Evolutionary conservation across 257 asterid genomes (phyloP), one percentile per base, ranked within the genome.

Genomic region (Solanum tacnaense): DNA sequence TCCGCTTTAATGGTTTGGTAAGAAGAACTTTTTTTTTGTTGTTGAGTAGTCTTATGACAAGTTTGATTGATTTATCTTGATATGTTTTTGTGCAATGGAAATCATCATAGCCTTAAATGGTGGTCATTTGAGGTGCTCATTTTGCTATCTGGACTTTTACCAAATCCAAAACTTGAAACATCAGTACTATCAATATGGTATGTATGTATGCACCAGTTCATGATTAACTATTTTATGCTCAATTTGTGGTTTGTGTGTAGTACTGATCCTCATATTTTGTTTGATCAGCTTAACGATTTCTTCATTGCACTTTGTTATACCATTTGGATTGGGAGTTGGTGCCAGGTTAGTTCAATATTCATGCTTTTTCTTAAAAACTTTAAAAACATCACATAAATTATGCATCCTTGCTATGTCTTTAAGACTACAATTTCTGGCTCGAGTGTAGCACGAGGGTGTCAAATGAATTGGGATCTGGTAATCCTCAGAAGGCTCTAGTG

Each of bases 1-100:
- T 91, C 95, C 32, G 95, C 94, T 18, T 90, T 91, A 46, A 95
- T 95, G 98, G 88, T 93, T 39, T 95, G 98, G 95, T 95, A 92
- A 58, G 38, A 6, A 7, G 35, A 3, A 7, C 46, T n/a, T 31
- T 11, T 39, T n/a, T 76, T 76, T 35, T n/a, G n/a, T 25, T 23
- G 41, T 39, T n/a, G 18, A 34, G 44, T 76, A 12, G 13, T 39
- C 60, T 39, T 39, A 1, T 25, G 23, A n/a, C 34, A 46, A 46
- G 5, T 46, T 46, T n/a, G 13, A 78, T 39, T 41, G 7, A 18
- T 44, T 79, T 13, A 46, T 27, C 5, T 44, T 44, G 1, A 27
- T 4, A 25, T 16, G 8, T 79, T 46, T 25, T 60, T 4, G 35
- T 6, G 34, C 46, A 79, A 79, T 5, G 67, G 13, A 10, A 44